phyloP scores from a whole-genome alignment of 306 rosid genomes.

The Arachis stenosperma region DNA sequence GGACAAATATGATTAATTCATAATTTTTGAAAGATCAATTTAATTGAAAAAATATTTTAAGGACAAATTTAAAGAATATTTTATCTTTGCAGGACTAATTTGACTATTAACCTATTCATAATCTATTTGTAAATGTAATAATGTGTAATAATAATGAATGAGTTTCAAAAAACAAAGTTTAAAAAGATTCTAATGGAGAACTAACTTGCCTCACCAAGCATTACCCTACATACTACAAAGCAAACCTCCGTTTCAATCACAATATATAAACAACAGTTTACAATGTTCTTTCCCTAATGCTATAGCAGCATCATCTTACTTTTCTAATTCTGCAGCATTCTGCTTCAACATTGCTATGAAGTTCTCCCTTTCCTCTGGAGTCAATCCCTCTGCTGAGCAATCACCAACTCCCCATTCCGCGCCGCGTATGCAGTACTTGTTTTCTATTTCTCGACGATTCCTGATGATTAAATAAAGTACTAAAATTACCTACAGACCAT shows the following conservation, averaged over 20 bases:
- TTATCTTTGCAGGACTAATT: too few species aligned
- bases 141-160: constrained; percentile 20
- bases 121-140: neutral
- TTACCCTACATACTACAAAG: constrained; percentile 37
- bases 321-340: constrained; percentile 52
- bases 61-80: too few species aligned
- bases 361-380: constrained; percentile 67
- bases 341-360: constrained; percentile 78
- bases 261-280: neutral
- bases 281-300: neutral
- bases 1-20: too few species aligned
- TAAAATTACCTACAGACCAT: too few species aligned
- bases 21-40: too few species aligned
- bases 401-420: constrained; percentile 99
- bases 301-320: constrained; percentile 42
- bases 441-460: constrained; percentile 62
- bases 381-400: constrained; percentile 85
- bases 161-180: constrained; percentile 20
- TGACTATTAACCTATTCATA: too few species aligned
- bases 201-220: constrained; percentile 15
- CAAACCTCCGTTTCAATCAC: constrained; percentile 27
- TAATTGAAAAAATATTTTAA: too few species aligned
- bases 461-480: constrained; percentile 41
- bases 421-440: constrained; percentile 89
- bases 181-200: constrained; percentile 22